Conservation (phyloP, 768 basidiomycete species). For the Coprinellus micaceus region DNA sequence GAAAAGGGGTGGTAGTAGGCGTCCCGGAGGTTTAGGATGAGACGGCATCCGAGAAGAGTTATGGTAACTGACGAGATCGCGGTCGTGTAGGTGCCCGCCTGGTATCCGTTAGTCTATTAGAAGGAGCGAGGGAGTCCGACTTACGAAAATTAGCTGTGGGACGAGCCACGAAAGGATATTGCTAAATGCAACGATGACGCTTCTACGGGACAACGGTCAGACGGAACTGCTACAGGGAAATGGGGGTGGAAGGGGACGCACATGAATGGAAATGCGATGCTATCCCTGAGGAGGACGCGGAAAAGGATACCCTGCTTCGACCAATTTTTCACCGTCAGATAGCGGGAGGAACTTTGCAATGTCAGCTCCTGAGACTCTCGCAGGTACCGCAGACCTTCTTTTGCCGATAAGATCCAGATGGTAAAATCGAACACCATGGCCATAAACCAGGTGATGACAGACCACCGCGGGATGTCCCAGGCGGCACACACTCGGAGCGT, state of each 20-base stretch:
- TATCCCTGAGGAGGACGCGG: slow-evolving; percentile 12
- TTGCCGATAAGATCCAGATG: not conserved
- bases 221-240: not conserved
- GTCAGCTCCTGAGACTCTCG: not conserved
- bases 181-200: not conserved
- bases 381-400: not conserved
- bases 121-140: not conserved
- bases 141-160: not conserved
- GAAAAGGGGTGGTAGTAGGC: slow-evolving; percentile 10
- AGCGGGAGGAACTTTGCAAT: not conserved
- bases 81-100: slow-evolving; percentile 8
- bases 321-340: not conserved
- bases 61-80: slow-evolving; percentile 5
- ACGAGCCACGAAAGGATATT: slow-evolving; percentile 3
- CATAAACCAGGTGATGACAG: not conserved
- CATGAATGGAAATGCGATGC: slow-evolving; percentile 11
- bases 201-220: not conserved
- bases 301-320: not conserved
- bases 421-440: not conserved
- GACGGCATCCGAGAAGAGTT: slow-evolving; percentile 10
- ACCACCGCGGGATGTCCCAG: not conserved
- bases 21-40: slow-evolving; percentile 9
- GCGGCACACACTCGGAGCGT: not conserved
- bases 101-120: too few relatives aligned
- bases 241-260: not conserved